A percentile compares a stretch with the other conserved stretches of the same genome.
Evolutionary conservation across 2,329 filamentous ascomycete genomes (phyloP).

Genomic region (Aspergillus costaricaensis): DNA sequence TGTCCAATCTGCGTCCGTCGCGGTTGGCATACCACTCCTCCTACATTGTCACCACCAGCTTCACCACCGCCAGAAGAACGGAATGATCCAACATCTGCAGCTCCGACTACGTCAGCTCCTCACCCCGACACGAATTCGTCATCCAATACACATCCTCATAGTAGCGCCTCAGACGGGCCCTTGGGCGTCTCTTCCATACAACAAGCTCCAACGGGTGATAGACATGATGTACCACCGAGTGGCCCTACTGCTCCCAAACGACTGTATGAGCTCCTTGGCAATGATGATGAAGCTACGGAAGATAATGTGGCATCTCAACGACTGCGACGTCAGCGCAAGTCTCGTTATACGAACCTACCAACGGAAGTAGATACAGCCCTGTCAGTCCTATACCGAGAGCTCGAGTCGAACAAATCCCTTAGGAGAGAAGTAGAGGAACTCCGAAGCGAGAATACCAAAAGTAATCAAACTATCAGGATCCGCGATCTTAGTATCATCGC

Average conservation of each 20-base stretch:
- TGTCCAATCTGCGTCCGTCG: not conserved
- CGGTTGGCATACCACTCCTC: not conserved
- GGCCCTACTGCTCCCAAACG: too few relatives aligned
- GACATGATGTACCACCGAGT: too few relatives aligned
- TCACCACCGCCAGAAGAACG: not conserved
- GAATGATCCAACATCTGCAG: not conserved
- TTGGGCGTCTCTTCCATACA: too few relatives aligned
- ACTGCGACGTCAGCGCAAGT: not conserved
- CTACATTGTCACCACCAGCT: not conserved
- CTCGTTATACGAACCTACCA: not conserved
- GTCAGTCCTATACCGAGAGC: conserved; percentile 6
- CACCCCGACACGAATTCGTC: not conserved
- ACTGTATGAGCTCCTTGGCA: not conserved
- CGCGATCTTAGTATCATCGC: conserved; percentile 2
- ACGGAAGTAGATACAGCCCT: conserved; percentile 6
- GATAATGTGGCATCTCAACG: not conserved
- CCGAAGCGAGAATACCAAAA: not conserved
- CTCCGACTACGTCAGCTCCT: not conserved
- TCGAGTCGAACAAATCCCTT: not conserved
- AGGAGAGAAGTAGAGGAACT: not conserved
- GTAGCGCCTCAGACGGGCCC: too few relatives aligned
- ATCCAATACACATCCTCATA: too few relatives aligned
- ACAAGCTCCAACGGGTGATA: too few relatives aligned
- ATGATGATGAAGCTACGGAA: not conserved
- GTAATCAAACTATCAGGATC: not conserved